Evolutionary conservation across 441 rosid species (phyloP).

Genomic region (Populus hybrid): DNA sequence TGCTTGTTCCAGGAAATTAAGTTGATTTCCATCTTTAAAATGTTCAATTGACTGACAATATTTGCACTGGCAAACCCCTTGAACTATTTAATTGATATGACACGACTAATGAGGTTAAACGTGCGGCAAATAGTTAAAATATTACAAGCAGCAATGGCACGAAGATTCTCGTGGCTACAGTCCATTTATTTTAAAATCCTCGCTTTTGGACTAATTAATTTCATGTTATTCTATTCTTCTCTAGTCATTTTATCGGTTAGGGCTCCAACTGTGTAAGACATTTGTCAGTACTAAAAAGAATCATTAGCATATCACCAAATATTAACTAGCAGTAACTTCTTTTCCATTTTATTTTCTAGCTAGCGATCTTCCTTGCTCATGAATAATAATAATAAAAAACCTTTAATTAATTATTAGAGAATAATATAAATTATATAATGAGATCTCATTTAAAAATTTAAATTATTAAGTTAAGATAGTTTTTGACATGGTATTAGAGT

Average conservation of each 20-base stretch:
- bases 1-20: conserved; percentile 10
- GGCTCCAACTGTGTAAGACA: neutral
- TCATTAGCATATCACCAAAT: too few relatives aligned
- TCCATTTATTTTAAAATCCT: too few relatives aligned
- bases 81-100: neutral
- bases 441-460: too few relatives aligned
- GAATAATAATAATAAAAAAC: too few relatives aligned
- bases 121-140: neutral
- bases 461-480: too few relatives aligned
- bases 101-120: neutral
- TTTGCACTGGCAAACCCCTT: neutral
- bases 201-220: neutral
- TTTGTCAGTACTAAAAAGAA: too few relatives aligned
- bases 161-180: neutral
- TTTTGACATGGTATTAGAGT: too few relatives aligned
- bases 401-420: too few relatives aligned
- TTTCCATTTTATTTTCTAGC: neutral
- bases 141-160: neutral
- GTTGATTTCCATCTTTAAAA: neutral
- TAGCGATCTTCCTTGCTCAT: neutral
- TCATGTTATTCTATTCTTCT: neutral
- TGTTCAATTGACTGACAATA: neutral
- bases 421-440: too few relatives aligned
- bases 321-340: too few relatives aligned
- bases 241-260: neutral